Evolutionary conservation across 129 eudicot genomes (phyloP), one percentile per base, ranked within the genome.

Genomic region (Solidago caesia): DNA sequence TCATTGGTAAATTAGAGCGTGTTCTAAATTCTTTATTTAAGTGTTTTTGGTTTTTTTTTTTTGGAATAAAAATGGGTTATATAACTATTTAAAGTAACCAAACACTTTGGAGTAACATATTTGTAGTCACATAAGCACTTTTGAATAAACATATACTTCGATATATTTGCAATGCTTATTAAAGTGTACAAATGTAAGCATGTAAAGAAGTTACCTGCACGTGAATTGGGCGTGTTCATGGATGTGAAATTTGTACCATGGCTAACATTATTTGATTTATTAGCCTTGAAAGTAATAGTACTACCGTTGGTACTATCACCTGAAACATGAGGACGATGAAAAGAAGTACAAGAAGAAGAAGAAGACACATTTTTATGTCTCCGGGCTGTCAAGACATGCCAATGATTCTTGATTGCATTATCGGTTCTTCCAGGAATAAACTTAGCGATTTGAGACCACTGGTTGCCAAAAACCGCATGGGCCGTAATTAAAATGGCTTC

Each of bases 391-490:
- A 87, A 26, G 16, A 87, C 92, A 75, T 88, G 85, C 92, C 92
- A 88, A 47, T 85, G 92, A 48, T 88, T 88, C 77, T 88, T 87
- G 70, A 87, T 80, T 4, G 85, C 72, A 66, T 87, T 87, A 62
- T 87, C 91, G 12, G 91, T 87, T 72, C 92, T 81, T 15, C 92
- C 92, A 3, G 89, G 92, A 56, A 88, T 77, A 7, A 85, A 65
- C 80, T 67, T 85, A 13, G 87, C 88, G 55, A 88, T 88, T 64
- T 79, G 57, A 3, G 92, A 85, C 92, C 91, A 87, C 58, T 82
- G 83, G 85, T 82, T 87, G 8, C 91, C 91, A 26, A 72, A 81
- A 8, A 66, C 81, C 12, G 77, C 58, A 33, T 88, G 92, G 21
- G 89, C 92, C 64, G 81, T 80, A 80, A 88, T 82, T 72, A 88